phyloP scores from a whole-genome alignment of 257 asterid species.

The Hygrophila difformis region DNA sequence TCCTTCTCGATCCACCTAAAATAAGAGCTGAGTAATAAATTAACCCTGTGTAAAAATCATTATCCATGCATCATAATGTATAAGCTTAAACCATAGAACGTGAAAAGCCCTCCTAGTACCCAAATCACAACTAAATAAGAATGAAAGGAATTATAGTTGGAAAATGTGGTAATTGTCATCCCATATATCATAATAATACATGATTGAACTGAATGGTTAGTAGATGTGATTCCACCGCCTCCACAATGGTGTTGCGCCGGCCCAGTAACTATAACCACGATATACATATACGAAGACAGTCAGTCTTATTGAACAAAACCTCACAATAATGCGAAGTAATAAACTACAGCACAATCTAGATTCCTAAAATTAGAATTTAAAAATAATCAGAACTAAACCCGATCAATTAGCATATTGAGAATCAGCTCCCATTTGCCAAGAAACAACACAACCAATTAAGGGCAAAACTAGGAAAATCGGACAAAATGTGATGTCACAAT shows the following conservation, averaged over 20 bases:
- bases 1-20: conserved; percentile 29
- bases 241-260: too few relatives aligned
- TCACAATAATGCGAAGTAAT: not conserved
- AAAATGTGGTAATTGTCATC: not conserved
- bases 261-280: not conserved
- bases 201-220: too few relatives aligned
- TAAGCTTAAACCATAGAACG: conserved; percentile 3
- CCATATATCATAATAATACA: not conserved
- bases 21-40: conserved; percentile 14
- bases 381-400: not conserved
- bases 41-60: conserved; percentile 7
- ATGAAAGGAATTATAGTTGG: not conserved
- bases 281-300: too few relatives aligned
- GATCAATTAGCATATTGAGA: conserved; percentile 8
- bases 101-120: conserved; percentile 3
- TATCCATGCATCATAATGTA: not conserved
- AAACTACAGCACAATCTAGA: not conserved
- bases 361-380: not conserved
- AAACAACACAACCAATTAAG: conserved; percentile 6
- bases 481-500: too few relatives aligned
- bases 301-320: too few relatives aligned
- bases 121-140: not conserved
- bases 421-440: conserved; percentile 6
- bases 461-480: too few relatives aligned
- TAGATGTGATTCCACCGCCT: too few relatives aligned